These are phyloP conservation scores for Coemansia sp. DNA, from an alignment of 192 early-diverging fungal species.

Conservation along the genomic window DNA sequence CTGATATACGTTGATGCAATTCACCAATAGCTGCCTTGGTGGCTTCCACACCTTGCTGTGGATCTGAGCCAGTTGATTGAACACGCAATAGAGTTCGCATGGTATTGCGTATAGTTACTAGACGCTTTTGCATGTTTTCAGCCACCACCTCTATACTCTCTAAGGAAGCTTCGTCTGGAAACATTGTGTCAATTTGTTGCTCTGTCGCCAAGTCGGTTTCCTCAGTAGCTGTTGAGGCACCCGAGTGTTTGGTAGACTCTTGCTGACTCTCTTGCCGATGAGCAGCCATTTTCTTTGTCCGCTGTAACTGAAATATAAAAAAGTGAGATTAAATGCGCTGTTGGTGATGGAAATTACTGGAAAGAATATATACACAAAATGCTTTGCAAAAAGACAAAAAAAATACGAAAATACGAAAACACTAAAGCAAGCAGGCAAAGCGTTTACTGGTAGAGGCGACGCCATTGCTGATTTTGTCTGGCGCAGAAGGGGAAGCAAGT, in stretches of 20 bases:
- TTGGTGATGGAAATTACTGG: too few relatives aligned
- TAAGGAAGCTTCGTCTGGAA: constrained; percentile 58
- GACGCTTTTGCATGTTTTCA: constrained; percentile 57
- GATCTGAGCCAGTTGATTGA: constrained; percentile 60
- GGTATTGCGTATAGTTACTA: constrained; percentile 58
- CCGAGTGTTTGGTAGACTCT: neutral
- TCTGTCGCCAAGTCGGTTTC: constrained; percentile 62
- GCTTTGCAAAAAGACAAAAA: too few relatives aligned
- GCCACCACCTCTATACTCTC: constrained; percentile 61
- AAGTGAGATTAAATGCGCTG: neutral
- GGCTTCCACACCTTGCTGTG: constrained; percentile 62
- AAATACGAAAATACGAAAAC: too few relatives aligned
- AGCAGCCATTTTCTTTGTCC: neutral
- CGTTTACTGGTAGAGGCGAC: too few relatives aligned
- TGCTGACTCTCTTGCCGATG: constrained; percentile 1
- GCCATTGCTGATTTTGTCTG: too few relatives aligned
- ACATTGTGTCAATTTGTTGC: constrained; percentile 75
- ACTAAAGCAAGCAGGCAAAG: too few relatives aligned
- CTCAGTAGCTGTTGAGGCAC: neutral
- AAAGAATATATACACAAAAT: too few relatives aligned
- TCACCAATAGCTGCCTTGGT: constrained; percentile 66
- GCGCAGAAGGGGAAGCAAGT: too few relatives aligned
- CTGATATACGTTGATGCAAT: constrained; percentile 74
- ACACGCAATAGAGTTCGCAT: constrained; percentile 67
- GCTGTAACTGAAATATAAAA: neutral